Conservation (phyloP, 176 grass and related monocot genomes). For the Chloris gayana region DNA sequence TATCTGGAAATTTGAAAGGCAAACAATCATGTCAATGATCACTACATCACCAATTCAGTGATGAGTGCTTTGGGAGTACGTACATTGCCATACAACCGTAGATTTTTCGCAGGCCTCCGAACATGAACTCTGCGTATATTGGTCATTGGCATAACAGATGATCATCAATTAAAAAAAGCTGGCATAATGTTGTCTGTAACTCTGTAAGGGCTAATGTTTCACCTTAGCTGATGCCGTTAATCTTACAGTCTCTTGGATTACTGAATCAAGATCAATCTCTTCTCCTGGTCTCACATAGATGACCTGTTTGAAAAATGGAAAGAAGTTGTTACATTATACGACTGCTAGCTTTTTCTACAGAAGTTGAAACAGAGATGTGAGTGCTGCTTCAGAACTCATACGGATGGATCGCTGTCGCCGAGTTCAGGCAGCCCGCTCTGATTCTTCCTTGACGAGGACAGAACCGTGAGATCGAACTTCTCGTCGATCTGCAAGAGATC, state of each 20-base stretch:
- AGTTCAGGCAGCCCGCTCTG: slow-evolving; percentile 64
- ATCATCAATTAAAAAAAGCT: too few species aligned
- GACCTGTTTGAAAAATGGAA: slow-evolving; percentile 50
- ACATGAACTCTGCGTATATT: slow-evolving; percentile 63
- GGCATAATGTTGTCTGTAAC: too few species aligned
- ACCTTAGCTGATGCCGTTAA: slow-evolving; percentile 73
- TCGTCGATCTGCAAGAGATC: slow-evolving; percentile 64
- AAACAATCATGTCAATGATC: neutral
- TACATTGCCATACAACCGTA: slow-evolving; percentile 62
- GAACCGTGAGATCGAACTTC: slow-evolving; percentile 67
- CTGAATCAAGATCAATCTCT: slow-evolving; percentile 65
- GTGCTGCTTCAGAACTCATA: slow-evolving; percentile 31
- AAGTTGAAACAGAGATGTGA: neutral
- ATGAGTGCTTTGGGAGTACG: neutral
- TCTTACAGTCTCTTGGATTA: slow-evolving; percentile 76
- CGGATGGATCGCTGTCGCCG: slow-evolving; percentile 66
- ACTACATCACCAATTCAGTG: neutral
- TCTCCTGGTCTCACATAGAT: slow-evolving; percentile 82
- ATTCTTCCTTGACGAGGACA: slow-evolving; percentile 64
- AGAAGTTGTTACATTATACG: neutral
- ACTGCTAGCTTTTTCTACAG: slow-evolving; percentile 3
- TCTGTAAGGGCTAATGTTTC: neutral
- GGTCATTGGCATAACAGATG: slow-evolving; percentile 7
- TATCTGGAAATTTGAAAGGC: slow-evolving; percentile 36
- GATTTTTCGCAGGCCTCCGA: slow-evolving; percentile 73